These are phyloP conservation scores for Kwoniella sp. DNA, from an alignment of 768 basidiomycete species.

Conservation along the genomic window DNA sequence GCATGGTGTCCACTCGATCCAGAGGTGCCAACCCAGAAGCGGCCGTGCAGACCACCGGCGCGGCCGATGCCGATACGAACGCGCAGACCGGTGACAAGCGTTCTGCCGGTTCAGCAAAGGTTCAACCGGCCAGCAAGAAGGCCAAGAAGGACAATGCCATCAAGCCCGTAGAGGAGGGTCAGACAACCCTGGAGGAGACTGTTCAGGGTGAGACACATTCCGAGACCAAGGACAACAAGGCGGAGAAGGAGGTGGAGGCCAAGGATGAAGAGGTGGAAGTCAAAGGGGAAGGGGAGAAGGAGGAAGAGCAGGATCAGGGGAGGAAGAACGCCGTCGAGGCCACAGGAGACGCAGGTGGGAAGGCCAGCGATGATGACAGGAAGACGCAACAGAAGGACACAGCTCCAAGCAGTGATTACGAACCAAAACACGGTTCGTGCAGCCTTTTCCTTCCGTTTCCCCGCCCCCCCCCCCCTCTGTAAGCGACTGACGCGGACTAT, in stretches of 20 bases:
- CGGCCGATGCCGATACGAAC: too few species aligned
- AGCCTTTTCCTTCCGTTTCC: not conserved
- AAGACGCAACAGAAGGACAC: not conserved
- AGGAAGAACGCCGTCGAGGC: constrained; percentile 9
- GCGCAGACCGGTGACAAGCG: too few species aligned
- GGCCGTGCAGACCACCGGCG: too few species aligned
- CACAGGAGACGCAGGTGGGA: too few species aligned
- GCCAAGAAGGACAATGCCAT: not conserved
- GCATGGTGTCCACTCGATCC: too few species aligned
- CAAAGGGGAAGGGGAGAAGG: constrained; percentile 14
- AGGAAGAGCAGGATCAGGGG: constrained; percentile 4
- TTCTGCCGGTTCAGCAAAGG: too few species aligned
- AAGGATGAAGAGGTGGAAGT: not conserved
- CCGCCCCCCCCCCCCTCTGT: too few species aligned
- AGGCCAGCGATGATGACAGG: not conserved
- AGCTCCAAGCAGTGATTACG: not conserved
- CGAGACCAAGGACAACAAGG: not conserved
- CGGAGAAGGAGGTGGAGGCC: not conserved
- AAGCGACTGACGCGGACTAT: too few species aligned
- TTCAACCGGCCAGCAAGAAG: too few species aligned
- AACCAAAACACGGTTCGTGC: constrained; percentile 38
- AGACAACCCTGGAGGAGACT: not conserved
- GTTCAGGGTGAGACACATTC: not conserved
- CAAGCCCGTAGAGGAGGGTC: not conserved
- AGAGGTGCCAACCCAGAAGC: too few species aligned